Conservation (phyloP, 495 filamentous ascomycete species). For the Talaromyces wortmannii region DNA sequence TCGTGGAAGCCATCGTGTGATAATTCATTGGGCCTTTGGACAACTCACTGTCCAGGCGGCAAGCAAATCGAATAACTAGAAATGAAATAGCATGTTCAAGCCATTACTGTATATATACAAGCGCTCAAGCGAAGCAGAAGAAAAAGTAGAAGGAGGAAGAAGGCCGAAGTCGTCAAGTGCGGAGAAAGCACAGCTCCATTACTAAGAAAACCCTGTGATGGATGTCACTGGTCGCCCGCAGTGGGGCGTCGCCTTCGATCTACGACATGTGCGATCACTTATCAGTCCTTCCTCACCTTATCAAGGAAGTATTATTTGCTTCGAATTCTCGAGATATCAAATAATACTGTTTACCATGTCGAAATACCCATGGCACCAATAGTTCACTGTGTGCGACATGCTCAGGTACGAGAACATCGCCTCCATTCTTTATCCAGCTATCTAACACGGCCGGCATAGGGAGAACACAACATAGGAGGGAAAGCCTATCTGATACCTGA, state of each 20-base stretch:
- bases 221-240: not conserved
- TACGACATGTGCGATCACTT: too few relatives aligned
- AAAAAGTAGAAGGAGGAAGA: not conserved
- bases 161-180: not conserved
- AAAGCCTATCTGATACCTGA: constrained; percentile 69
- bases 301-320: too few relatives aligned
- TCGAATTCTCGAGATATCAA: too few relatives aligned
- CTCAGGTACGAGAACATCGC: constrained; percentile 29
- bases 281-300: too few relatives aligned
- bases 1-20: not conserved
- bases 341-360: not conserved
- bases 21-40: not conserved
- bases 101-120: not conserved
- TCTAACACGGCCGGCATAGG: constrained; percentile 41
- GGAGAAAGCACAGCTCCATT: not conserved
- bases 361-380: constrained; percentile 26
- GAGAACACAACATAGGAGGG: constrained; percentile 69
- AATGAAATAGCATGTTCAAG: not conserved
- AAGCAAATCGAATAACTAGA: not conserved
- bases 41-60: not conserved
- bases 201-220: not conserved
- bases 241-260: not conserved
- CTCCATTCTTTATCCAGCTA: not conserved
- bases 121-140: not conserved
- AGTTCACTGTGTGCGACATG: constrained; percentile 47